These are phyloP conservation scores for Gamsiella multidivaricata DNA, from an alignment of 192 early-diverging fungal genomes.

Conservation along the genomic window DNA sequence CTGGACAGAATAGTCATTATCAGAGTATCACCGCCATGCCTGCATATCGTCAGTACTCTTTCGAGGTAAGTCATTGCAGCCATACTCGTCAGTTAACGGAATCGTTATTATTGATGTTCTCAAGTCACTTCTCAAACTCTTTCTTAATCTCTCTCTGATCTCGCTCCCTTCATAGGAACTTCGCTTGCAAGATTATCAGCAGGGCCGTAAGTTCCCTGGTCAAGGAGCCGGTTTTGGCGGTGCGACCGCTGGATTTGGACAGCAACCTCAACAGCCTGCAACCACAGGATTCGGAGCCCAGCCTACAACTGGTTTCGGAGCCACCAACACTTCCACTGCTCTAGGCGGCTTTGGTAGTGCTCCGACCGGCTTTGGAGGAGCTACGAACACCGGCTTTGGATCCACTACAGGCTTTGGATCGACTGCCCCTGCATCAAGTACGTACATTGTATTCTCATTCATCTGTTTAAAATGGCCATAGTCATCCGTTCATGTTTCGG, in stretches of 20 bases:
- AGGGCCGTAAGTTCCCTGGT: conserved; percentile 73
- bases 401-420: conserved; percentile 51
- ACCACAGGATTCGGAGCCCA: conserved; percentile 33
- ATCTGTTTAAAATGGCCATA: conserved; percentile 15
- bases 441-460: conserved; percentile 3
- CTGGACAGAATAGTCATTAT: conserved; percentile 69
- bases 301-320: conserved; percentile 41
- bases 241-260: conserved; percentile 54
- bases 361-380: conserved; percentile 44
- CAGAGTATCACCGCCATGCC: conserved; percentile 87
- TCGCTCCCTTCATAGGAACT: conserved; percentile 68
- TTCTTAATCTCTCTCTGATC: neutral
- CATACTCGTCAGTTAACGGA: too few relatives aligned
- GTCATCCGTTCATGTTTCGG: too few relatives aligned
- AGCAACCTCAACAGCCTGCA: conserved; percentile 22
- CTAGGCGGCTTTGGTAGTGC: conserved; percentile 37
- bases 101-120: too few relatives aligned
- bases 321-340: conserved; percentile 7
- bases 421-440: conserved; percentile 45
- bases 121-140: neutral
- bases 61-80: conserved; percentile 71
- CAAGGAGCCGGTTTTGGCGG: conserved; percentile 53
- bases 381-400: conserved; percentile 42
- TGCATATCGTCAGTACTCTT: conserved; percentile 83
- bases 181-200: conserved; percentile 87